Evolutionary conservation across 2,329 filamentous ascomycete genomes (phyloP).

Genomic region (Rutstroemia sp.): DNA sequence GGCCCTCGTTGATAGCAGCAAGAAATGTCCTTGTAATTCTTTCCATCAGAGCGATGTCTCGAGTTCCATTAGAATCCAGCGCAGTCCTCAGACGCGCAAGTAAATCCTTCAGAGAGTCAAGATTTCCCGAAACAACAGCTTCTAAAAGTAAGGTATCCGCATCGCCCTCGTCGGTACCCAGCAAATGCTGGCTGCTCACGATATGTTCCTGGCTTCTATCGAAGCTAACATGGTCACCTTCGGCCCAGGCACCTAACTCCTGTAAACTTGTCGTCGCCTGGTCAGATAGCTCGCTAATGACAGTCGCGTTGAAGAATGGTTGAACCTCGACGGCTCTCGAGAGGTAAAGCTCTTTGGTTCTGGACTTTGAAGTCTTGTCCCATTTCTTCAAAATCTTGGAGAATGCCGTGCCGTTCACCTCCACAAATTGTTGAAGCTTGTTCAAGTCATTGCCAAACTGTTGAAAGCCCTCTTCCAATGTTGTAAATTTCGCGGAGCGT

Average conservation of each 20-base stretch:
- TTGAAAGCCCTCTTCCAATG: conserved; percentile 91
- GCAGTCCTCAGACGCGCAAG: conserved; percentile 60
- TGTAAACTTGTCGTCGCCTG: conserved; percentile 94
- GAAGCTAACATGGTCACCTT: conserved; percentile 88
- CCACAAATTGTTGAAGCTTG: conserved; percentile 97
- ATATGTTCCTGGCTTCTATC: conserved; percentile 53
- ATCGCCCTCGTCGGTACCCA: conserved; percentile 80
- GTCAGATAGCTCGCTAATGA: conserved; percentile 93
- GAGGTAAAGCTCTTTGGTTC: conserved; percentile 95
- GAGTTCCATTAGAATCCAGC: conserved; percentile 48
- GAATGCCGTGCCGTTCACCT: conserved; percentile 95
- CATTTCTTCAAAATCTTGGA: conserved; percentile 99
- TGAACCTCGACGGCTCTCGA: conserved; percentile 95
- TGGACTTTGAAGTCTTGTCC: conserved; percentile 99
- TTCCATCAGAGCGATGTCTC: conserved; percentile 54
- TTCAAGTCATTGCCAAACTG: conserved; percentile 95
- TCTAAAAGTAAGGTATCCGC: conserved; percentile 83
- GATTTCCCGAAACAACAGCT: conserved; percentile 75
- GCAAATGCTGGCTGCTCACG: conserved; percentile 56
- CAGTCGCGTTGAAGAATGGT: conserved; percentile 94
- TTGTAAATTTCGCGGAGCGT: conserved; percentile 87
- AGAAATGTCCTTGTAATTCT: conserved; percentile 86
- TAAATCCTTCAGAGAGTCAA: conserved; percentile 71
- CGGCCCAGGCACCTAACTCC: conserved; percentile 92
- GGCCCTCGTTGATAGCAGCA: conserved; percentile 79